These are phyloP conservation scores for Xylariaceae sp. DNA, from an alignment of 2,329 filamentous ascomycete genomes.

Conservation along the genomic window DNA sequence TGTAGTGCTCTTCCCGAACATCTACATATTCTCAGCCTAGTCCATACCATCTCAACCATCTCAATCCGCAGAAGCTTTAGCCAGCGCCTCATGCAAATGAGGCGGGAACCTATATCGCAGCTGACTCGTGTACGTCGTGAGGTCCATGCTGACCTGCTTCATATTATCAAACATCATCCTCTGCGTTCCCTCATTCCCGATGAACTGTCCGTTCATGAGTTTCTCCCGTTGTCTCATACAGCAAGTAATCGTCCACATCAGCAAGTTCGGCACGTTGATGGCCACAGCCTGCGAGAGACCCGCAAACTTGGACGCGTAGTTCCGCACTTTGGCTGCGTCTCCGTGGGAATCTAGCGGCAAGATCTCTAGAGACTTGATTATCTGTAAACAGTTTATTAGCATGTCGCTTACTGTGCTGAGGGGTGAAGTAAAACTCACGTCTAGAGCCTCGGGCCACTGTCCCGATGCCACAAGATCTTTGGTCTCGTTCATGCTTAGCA, in stretches of 20 bases:
- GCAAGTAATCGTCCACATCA: conserved; percentile 90
- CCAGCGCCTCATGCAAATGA: conserved; percentile 82
- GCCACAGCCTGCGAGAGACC: conserved; percentile 75
- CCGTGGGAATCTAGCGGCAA: conserved; percentile 73
- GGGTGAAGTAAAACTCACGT: conserved; percentile 43
- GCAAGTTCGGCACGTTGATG: conserved; percentile 82
- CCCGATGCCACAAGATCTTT: conserved; percentile 52
- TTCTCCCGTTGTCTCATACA: conserved; percentile 75
- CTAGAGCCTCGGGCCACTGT: conserved; percentile 55
- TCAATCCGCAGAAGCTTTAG: conserved; percentile 68
- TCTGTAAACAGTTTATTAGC: conserved; percentile 41
- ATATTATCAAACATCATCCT: conserved; percentile 65
- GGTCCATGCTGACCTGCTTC: conserved; percentile 77
- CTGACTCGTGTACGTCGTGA: conserved; percentile 92
- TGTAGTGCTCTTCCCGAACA: neutral
- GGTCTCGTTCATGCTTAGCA: conserved; percentile 59
- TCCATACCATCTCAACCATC: conserved; percentile 2
- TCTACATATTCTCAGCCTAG: neutral
- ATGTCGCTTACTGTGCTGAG: neutral
- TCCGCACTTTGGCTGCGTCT: conserved; percentile 74
- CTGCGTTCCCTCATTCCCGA: conserved; percentile 63
- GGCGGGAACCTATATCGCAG: conserved; percentile 86
- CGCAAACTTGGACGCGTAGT: conserved; percentile 76
- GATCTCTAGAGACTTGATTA: conserved; percentile 70
- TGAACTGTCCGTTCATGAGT: conserved; percentile 68